Evolutionary conservation across 1,284 basidiomycete species (phyloP), one percentile per base, ranked within the genome.

Genomic region (Trametes sp.): DNA sequence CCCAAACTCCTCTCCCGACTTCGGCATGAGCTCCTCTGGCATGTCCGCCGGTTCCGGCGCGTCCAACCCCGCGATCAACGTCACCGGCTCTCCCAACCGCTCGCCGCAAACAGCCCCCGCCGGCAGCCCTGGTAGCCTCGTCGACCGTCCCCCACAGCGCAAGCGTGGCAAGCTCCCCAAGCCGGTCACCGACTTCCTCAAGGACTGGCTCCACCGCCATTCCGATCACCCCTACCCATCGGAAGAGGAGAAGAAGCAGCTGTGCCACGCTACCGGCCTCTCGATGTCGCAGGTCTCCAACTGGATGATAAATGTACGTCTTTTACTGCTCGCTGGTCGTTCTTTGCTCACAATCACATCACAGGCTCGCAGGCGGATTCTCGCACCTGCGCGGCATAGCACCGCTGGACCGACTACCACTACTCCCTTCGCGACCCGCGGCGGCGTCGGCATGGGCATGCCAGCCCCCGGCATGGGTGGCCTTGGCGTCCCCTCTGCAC

Each of bases 241-340:
- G 66, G 93, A 96, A 74, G 92, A 95, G 69, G 94, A 96, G 81
- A 96, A 96, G 80, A 93, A 94, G 72, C 88, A 90, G 72, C 79
- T 96, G 63, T 95, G 94, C 77, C 86, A 90, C 71, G 88, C 90
- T 53, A 96, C 93, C 0, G 92, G 92, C 16, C 79, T 96, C 65
- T 92, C 87, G 75, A 94, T 95, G 88, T 89, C 85, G 75, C 93
- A 95, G 76, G 92, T 95, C 1, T 92, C 89, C 61, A 94, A 94
- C 74, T 94, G 92, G 92, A 94, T 94, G 90, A 94, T 94, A 72
- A 94, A 94, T 69, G 92, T 93, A 60, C 69, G 91, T 83, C 24
- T 49, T 26, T 48, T 36, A 49, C 24, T 66, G 16, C 16, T n/a
- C n/a, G n/a, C n/a, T n/a, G n/a, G 19, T 35, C 54, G 53, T 21